Base-by-base conservation (phyloP, 2,329 filamentous ascomycete species). In the Stemphylium vesicarium region DNA sequence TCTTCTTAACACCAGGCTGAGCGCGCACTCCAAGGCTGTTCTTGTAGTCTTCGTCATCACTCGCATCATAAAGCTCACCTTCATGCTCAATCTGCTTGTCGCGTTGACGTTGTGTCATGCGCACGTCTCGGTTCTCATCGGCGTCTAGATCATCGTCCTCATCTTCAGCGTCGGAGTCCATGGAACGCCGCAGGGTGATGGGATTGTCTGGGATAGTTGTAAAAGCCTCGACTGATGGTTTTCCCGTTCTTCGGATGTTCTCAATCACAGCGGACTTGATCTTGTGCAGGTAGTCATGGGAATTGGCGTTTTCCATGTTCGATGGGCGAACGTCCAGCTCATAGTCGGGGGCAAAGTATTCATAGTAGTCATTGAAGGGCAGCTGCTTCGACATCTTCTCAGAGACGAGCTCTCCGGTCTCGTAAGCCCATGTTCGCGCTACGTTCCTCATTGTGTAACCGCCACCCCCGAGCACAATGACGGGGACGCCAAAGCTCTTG, bases 281-380 rank as follows among this genome's bases (percentile, higher is more conserved):
- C 71, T 88, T 88, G 62, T 88, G 84, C 18, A 89, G 79, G 63
- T 89, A 89, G 67, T 89, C 87, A 58, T 79, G 81, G 4, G 85
- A 87, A 65, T 89, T 89, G 22, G 86, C 85, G 63, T 89, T 89
- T 66, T 89, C 87, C 87, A 89, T 89, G 65, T 89, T 89, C 2
- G 85, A 88, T 0, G 87, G 85, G 22, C 85, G 83, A 15, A 89
- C 87, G 65, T 89, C 85, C 37, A 89, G 80, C 72, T 89, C 85
- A 69, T 88, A 89, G 68, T 89, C 87, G 2, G 87, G 87, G 5
- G 83, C 85, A 68, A 88, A 89, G 69, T 89, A 89, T 81, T 89
- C 87, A 70, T 98, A 98, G 76, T 98, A 98, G 79, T 98, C 94
- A 61, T 96, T 98, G 76, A 92, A 98, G 0, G 94, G 94, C 36